phyloP scores from a whole-genome alignment of 441 rosid species.

The Metrosideros polymorpha region DNA sequence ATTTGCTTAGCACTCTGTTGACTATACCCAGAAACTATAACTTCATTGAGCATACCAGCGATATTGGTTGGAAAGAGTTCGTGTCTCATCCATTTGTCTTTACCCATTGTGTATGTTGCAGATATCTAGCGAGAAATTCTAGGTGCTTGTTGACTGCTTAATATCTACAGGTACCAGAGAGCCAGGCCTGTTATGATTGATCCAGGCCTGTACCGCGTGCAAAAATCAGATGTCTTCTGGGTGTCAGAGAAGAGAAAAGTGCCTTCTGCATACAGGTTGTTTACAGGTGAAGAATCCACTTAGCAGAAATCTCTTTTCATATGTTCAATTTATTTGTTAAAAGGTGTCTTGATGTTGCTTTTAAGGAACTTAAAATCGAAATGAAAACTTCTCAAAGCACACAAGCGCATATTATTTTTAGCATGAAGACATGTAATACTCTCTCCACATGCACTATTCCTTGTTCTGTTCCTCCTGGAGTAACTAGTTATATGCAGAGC shows the following conservation, averaged over 20 bases:
- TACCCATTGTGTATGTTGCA: not conserved
- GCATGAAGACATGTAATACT: not conserved
- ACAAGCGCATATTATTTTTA: not conserved
- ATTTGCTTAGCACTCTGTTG: slow-evolving; percentile 51
- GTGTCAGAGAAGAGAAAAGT: slow-evolving; percentile 45
- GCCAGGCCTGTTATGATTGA: slow-evolving; percentile 81
- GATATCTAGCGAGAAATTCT: not conserved
- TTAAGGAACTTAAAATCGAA: not conserved
- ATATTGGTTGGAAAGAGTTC: slow-evolving; percentile 82
- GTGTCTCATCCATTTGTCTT: slow-evolving; percentile 6
- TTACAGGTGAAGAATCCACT: slow-evolving; percentile 46
- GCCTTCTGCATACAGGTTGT: slow-evolving; percentile 58
- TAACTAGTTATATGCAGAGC: not conserved
- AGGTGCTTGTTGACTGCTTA: not conserved
- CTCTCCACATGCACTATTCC: not conserved
- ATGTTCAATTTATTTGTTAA: not conserved
- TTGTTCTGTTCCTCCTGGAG: not conserved
- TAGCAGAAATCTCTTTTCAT: not conserved
- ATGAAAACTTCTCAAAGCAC: not conserved
- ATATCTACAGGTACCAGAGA: slow-evolving; percentile 44
- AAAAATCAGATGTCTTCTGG: slow-evolving; percentile 74
- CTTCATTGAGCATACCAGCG: slow-evolving; percentile 73
- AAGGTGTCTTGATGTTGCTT: not conserved
- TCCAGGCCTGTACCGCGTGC: slow-evolving; percentile 54
- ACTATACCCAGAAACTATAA: slow-evolving; percentile 49